Percentiles rank a stretch among this genome's conserved stretches.
phyloP scores from a whole-genome alignment of 495 filamentous ascomycete species.

The Penicilliopsis zonata region DNA sequence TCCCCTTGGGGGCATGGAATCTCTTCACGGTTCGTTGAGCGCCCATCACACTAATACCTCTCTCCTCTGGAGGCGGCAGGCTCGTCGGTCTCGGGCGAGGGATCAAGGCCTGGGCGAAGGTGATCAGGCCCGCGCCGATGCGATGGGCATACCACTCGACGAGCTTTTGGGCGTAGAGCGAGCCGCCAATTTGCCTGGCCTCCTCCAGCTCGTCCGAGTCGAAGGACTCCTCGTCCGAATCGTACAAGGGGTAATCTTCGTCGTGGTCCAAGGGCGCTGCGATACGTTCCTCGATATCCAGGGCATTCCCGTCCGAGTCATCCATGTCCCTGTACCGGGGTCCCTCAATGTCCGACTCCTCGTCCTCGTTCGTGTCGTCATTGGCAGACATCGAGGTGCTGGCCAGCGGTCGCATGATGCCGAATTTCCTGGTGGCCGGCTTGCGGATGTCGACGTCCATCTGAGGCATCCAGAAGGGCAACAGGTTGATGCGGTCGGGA shows the following conservation, averaged over 20 bases:
- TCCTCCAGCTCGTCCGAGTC: slow-evolving; percentile 59
- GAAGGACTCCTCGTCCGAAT: slow-evolving; percentile 74
- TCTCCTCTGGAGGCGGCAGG: slow-evolving; percentile 39
- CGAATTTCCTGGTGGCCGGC: slow-evolving; percentile 71
- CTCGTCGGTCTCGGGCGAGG: slow-evolving; percentile 49
- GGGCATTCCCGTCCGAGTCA: slow-evolving; percentile 32
- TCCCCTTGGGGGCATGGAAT: slow-evolving; percentile 83
- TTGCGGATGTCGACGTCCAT: slow-evolving; percentile 98
- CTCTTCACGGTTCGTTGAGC: slow-evolving; percentile 43
- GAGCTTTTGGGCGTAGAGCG: slow-evolving; percentile 51
- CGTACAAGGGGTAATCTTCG: slow-evolving; percentile 77
- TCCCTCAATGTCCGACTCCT: slow-evolving; percentile 47
- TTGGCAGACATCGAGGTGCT: slow-evolving; percentile 65
- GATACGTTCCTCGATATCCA: slow-evolving; percentile 70
- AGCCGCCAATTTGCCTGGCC: slow-evolving; percentile 58
- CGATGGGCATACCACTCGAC: slow-evolving; percentile 31
- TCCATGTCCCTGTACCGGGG: slow-evolving; percentile 34
- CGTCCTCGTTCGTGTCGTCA: slow-evolving; percentile 54
- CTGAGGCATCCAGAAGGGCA: slow-evolving; percentile 96
- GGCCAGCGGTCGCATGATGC: slow-evolving; percentile 68
- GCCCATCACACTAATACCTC: slow-evolving; percentile 37
- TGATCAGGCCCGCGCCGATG: slow-evolving; percentile 25
- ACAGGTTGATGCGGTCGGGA: slow-evolving; percentile 73
- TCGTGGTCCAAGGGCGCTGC: slow-evolving; percentile 45
- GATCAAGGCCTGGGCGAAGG: slow-evolving; percentile 36